Percentiles rank a stretch among this genome's conserved stretches.
Evolutionary conservation across 2,329 filamentous ascomycete species (phyloP).

Genomic region (Colletotrichum sp.): DNA sequence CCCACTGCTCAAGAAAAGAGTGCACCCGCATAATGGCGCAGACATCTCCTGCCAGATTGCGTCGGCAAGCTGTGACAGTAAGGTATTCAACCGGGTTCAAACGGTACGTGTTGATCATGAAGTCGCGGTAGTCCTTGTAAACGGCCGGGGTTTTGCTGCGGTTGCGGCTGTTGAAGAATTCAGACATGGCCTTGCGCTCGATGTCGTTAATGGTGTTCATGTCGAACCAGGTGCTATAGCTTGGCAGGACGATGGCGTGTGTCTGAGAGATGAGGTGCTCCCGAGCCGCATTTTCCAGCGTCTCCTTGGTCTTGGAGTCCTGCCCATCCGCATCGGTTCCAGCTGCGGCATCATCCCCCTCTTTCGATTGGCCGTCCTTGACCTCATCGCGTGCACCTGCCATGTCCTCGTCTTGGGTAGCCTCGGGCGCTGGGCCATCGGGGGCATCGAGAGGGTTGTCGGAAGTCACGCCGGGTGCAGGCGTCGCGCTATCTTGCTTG

Average conservation of each 20-base stretch:
- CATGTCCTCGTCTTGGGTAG: slow-evolving; percentile 82
- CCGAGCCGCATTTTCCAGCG: slow-evolving; percentile 83
- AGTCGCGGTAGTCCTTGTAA: slow-evolving; percentile 99
- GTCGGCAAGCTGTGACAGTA: slow-evolving; percentile 92
- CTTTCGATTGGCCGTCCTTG: slow-evolving; percentile 47
- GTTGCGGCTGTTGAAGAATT: slow-evolving; percentile 98
- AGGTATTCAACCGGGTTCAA: slow-evolving; percentile 95
- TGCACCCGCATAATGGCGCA: slow-evolving; percentile 99
- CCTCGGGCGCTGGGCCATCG: slow-evolving; percentile 66
- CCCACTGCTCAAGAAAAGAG: slow-evolving; percentile 98
- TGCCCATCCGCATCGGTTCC: slow-evolving; percentile 54
- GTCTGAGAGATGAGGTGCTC: slow-evolving; percentile 93
- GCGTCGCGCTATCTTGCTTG: slow-evolving; percentile 67
- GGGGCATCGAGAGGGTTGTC: slow-evolving; percentile 76
- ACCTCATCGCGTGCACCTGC: slow-evolving; percentile 62
- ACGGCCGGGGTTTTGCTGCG: slow-evolving; percentile 96
- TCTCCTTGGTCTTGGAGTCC: slow-evolving; percentile 77
- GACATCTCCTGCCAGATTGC: slow-evolving; percentile 95
- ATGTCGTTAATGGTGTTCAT: slow-evolving; percentile 92
- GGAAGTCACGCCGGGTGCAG: slow-evolving; percentile 55
- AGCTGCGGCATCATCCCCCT: slow-evolving; percentile 49
- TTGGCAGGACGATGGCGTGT: slow-evolving; percentile 94
- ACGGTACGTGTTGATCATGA: slow-evolving; percentile 99
- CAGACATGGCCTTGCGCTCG: slow-evolving; percentile 92
- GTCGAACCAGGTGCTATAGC: slow-evolving; percentile 99